These are phyloP conservation scores for Fraxinus ornus DNA, from an alignment of 305 asterid genomes.

Conservation along the genomic window DNA sequence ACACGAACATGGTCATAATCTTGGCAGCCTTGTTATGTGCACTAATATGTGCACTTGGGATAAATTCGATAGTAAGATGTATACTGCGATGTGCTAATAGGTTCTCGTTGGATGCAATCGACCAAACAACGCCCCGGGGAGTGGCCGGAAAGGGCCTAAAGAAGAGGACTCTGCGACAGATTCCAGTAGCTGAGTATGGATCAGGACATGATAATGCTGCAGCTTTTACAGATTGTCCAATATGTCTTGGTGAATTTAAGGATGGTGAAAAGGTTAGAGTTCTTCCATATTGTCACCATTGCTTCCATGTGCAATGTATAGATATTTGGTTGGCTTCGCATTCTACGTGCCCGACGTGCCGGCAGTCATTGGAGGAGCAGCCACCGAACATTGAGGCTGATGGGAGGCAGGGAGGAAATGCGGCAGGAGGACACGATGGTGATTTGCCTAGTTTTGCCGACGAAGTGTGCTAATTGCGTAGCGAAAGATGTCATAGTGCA, in stretches of 20 bases:
- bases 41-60: conserved; percentile 63
- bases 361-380: conserved; percentile 56
- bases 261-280: conserved; percentile 78
- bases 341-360: conserved; percentile 79
- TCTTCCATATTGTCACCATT: conserved; percentile 65
- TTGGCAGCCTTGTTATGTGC: conserved; percentile 69
- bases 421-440: conserved; percentile 25
- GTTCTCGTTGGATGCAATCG: conserved; percentile 23
- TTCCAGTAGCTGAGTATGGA: conserved; percentile 41
- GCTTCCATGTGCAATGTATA: conserved; percentile 68
- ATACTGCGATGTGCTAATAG: conserved; percentile 40
- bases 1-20: conserved; percentile 70
- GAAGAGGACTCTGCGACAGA: conserved; percentile 34
- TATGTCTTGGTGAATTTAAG: conserved; percentile 59
- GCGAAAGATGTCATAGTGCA: not conserved
- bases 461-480: conserved; percentile 33
- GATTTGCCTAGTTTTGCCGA: conserved; percentile 28
- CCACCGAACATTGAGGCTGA: conserved; percentile 22
- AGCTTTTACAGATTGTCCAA: conserved; percentile 43
- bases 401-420: conserved; percentile 28
- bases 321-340: conserved; percentile 79
- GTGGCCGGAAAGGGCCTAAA: conserved; percentile 34
- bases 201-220: conserved; percentile 29
- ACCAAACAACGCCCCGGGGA: conserved; percentile 17
- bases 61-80: conserved; percentile 53